A percentile compares a stretch with the other conserved stretches of the same genome.
Evolutionary conservation across 2,329 filamentous ascomycete genomes (phyloP).

Genomic region (Rutstroemia sydowiana): DNA sequence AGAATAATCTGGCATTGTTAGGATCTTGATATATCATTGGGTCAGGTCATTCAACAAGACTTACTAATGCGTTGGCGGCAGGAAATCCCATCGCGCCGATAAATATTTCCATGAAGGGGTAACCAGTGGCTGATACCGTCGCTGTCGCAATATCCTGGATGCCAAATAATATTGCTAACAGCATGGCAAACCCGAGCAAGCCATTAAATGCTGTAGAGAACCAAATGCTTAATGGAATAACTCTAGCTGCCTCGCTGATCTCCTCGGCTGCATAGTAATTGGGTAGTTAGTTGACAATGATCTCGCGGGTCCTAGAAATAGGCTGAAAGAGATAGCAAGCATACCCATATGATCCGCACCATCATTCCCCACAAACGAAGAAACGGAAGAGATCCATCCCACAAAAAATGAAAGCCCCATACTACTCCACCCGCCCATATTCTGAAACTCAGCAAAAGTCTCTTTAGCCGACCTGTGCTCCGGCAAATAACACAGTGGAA

Average conservation of each 20-base stretch:
- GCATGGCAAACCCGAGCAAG: conserved; percentile 8
- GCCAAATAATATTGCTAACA: conserved; percentile 10
- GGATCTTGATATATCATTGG: too few species aligned
- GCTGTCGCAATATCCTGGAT: neutral
- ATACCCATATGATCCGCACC: neutral
- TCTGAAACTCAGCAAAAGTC: conserved; percentile 28
- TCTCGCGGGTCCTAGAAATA: too few species aligned
- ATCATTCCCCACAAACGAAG: neutral
- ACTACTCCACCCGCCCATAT: conserved; percentile 27
- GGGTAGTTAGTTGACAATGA: neutral
- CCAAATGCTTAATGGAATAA: conserved; percentile 10
- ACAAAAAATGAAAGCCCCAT: conserved; percentile 30
- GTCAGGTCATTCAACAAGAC: neutral
- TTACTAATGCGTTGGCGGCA: conserved; percentile 3
- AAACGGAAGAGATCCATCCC: conserved; percentile 20
- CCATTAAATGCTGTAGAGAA: conserved; percentile 8
- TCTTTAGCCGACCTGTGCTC: conserved; percentile 12
- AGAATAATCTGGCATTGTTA: neutral
- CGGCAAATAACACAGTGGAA: conserved; percentile 29
- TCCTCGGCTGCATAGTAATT: conserved; percentile 8
- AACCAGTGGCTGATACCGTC: neutral
- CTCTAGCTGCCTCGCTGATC: conserved; percentile 2
- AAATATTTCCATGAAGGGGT: conserved; percentile 9
- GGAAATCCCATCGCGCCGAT: neutral
- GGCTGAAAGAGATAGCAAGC: too few species aligned